A percentile compares a stretch with the other conserved stretches of the same genome.
Evolutionary conservation across 2,329 filamentous ascomycete genomes (phyloP).

Genomic region (Dryadomyces quercivorus): DNA sequence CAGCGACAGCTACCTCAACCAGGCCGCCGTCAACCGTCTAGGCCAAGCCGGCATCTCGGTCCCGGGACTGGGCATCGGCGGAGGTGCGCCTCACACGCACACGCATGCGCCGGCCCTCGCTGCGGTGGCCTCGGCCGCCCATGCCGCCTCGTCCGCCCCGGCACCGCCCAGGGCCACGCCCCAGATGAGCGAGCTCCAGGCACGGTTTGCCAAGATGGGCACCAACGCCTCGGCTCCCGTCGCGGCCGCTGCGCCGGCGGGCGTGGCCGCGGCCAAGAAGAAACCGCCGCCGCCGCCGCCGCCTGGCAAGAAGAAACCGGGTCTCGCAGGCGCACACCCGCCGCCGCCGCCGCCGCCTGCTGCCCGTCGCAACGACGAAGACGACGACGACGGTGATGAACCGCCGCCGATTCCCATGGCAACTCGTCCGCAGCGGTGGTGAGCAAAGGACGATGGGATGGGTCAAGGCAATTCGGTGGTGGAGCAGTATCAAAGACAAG

Average conservation of each 20-base stretch:
- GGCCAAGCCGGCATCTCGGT: slow-evolving; percentile 67
- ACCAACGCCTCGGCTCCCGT: slow-evolving; percentile 32
- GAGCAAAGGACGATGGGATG: no score
- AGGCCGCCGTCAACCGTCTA: slow-evolving; percentile 52
- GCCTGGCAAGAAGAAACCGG: slow-evolving; percentile 39
- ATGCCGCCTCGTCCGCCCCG: not conserved
- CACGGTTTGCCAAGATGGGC: slow-evolving; percentile 47
- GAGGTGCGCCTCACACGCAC: not conserved
- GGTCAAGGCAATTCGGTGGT: no score
- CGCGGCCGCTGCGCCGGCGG: slow-evolving; percentile 38
- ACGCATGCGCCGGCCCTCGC: slow-evolving; percentile 4
- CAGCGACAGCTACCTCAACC: slow-evolving; percentile 27
- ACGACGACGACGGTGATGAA: slow-evolving; percentile 17
- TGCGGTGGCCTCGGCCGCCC: slow-evolving; percentile 4
- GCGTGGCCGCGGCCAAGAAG: slow-evolving; percentile 34
- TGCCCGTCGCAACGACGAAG: not conserved
- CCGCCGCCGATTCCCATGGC: slow-evolving; percentile 42
- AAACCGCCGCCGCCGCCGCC: slow-evolving; percentile 37
- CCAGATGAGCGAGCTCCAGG: slow-evolving; percentile 57
- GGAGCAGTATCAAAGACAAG: not conserved
- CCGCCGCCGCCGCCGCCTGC: not conserved
- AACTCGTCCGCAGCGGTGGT: slow-evolving; percentile 29
- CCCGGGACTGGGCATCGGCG: slow-evolving; percentile 61
- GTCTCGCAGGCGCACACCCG: slow-evolving; percentile 15
- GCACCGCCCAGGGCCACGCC: slow-evolving; percentile 7